A percentile compares a stretch with the other conserved stretches of the same genome.
phyloP scores from a whole-genome alignment of 1,139 yeast genomes.

The Candida smagusa region DNA sequence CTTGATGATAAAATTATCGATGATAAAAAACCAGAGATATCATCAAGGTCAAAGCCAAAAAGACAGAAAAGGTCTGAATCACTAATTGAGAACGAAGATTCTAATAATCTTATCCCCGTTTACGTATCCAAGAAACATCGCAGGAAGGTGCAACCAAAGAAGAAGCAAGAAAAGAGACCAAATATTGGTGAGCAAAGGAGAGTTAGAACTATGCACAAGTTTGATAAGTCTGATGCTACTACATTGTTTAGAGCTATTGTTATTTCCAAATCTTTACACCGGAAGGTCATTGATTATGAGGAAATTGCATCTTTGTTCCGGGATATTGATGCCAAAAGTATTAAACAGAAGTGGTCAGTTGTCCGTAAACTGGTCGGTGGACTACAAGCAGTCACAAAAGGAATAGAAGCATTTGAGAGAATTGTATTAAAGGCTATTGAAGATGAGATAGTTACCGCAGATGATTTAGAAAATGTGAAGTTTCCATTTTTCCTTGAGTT shows the following conservation, averaged over 20 bases:
- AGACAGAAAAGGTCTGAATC: conserved; percentile 1
- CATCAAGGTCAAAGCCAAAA: neutral
- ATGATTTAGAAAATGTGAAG: conserved; percentile 48
- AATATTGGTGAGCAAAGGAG: conserved; percentile 10
- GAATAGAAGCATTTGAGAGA: conserved; percentile 57
- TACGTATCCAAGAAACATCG: conserved; percentile 22
- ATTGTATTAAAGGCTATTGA: conserved; percentile 52
- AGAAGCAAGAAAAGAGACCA: conserved; percentile 5
- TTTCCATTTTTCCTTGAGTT: conserved; percentile 47
- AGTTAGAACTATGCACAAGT: conserved; percentile 23
- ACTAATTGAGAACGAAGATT: neutral
- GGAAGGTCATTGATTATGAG: conserved; percentile 55
- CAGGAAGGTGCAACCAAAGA: conserved; percentile 13
- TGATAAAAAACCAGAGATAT: neutral
- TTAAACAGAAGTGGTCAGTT: conserved; percentile 60
- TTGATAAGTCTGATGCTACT: conserved; percentile 46
- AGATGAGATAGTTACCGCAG: conserved; percentile 41
- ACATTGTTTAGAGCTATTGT: conserved; percentile 55
- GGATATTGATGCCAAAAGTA: conserved; percentile 32
- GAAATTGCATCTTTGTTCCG: conserved; percentile 47
- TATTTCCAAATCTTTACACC: conserved; percentile 54
- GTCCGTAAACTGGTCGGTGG: conserved; percentile 58
- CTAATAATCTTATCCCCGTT: conserved; percentile 14
- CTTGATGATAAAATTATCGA: conserved; percentile 10
- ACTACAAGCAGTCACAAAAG: conserved; percentile 45